Percentiles rank a stretch among this genome's conserved stretches.
These are phyloP conservation scores for Blastomyces gilchristii DNA, from an alignment of 2,329 filamentous ascomycete species.

Conservation along the genomic window DNA sequence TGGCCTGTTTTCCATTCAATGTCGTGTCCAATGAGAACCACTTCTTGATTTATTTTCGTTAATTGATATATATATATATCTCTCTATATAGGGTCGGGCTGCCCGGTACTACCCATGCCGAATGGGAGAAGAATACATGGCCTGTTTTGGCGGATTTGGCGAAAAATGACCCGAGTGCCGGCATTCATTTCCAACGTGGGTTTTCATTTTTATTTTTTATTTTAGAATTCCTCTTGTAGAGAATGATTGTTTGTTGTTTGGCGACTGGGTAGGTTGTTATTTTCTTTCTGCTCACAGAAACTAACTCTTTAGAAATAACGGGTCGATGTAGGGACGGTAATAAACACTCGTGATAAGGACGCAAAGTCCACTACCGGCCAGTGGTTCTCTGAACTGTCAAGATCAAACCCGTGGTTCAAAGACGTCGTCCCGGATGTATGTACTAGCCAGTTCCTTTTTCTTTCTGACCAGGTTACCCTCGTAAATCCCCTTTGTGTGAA, in stretches of 20 bases:
- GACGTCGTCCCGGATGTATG: slow-evolving; percentile 57
- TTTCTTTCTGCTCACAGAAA: not conserved
- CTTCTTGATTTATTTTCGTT: not conserved
- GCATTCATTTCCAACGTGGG: slow-evolving; percentile 65
- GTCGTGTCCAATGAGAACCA: not conserved
- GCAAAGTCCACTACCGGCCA: slow-evolving; percentile 42
- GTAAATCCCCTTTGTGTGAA: not conserved
- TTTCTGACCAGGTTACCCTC: not conserved
- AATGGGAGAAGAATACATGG: slow-evolving; percentile 57
- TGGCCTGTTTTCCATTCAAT: no score
- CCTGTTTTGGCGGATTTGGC: slow-evolving; percentile 51
- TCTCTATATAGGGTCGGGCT: slow-evolving; percentile 27
- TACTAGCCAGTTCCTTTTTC: not conserved
- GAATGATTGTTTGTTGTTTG: not conserved
- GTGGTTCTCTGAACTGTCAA: slow-evolving; percentile 58
- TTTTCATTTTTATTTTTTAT: not conserved
- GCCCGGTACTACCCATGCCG: slow-evolving; percentile 28
- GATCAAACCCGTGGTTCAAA: slow-evolving; percentile 62
- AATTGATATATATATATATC: no score
- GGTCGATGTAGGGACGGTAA: slow-evolving; percentile 34
- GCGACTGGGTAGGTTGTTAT: no score
- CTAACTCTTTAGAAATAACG: not conserved
- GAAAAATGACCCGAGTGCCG: slow-evolving; percentile 60
- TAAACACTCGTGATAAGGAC: slow-evolving; percentile 57
- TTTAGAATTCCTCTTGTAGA: not conserved